Evolutionary conservation across 2,329 filamentous ascomycete genomes (phyloP), one percentile per base, ranked within the genome.

Genomic region (Aspergillus bombycis): DNA sequence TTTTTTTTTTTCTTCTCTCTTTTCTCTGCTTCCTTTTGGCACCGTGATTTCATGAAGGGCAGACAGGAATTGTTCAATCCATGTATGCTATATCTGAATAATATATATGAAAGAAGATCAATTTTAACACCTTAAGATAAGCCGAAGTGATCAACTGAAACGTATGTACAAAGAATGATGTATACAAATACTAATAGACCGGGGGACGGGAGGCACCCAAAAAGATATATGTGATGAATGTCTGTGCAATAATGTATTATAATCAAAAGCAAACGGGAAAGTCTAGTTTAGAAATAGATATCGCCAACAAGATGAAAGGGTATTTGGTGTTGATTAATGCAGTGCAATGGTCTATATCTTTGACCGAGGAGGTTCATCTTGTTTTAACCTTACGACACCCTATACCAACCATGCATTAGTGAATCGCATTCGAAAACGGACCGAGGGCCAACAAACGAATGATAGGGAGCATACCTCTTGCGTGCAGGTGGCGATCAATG

Each of bases 401-500:
- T 81, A 59, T 52, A 54, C 16, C 46, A 34, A 61, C 46, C 43
- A 12, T 32, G 58, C 38, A 57, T 72, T 67, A 72, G 68, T 59
- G 26, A 34, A 38, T 23, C 30, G 58, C 43, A 41, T n/a, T 41
- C 7, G 38, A 30, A 11, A 30, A 38, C 23, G 2, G 53, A 56
- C 4, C 58, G 32, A 52, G 21, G 16, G 38, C 30, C n/a, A 28
- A 21, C 32, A 30, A 58, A 53, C 43, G 11, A n/a, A 23, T 58
- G 53, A 57, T 14, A 62, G 56, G 66, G 57, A 46, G 43, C 77
- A 69, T 72, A 82, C 81, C 76, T 84, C 82, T 73, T 84, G 82
- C 3, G 78, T 78, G 70, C 82, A 84, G 14, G 80, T 83, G 19
- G 82, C 82, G 64, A 84, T 79, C 66, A 84, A 71, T 4, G 74